A percentile compares a stretch with the other conserved stretches of the same genome.
phyloP scores from a whole-genome alignment of 345 rosid genomes.

The Viola odorata region DNA sequence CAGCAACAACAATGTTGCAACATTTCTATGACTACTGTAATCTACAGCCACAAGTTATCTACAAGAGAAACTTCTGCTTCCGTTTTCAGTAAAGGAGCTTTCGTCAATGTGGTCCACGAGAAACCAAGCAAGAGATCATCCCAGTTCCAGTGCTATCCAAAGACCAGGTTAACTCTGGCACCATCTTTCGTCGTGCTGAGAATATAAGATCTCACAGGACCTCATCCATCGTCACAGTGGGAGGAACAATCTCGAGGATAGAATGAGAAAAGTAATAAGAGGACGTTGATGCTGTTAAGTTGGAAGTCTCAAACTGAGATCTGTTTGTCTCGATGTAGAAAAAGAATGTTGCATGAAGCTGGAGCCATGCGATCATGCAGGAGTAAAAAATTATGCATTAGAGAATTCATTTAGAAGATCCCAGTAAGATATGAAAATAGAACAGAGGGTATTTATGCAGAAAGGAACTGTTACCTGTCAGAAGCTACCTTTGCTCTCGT shows the following conservation, averaged over 20 bases:
- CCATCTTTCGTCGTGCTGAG: background rate
- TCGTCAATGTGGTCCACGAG: constrained; percentile 4
- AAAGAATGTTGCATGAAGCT: constrained; percentile 46
- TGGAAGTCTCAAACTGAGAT: constrained; percentile 34
- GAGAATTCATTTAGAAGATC: constrained; percentile 9
- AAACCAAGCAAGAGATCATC: constrained; percentile 11
- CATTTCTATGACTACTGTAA: constrained; percentile 5
- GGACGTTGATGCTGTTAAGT: constrained; percentile 25
- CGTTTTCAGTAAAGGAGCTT: background rate
- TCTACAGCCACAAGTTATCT: background rate
- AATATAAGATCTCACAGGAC: background rate
- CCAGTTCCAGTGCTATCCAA: constrained; percentile 8
- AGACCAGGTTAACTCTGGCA: constrained; percentile 4
- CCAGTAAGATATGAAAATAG: background rate
- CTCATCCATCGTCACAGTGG: constrained; percentile 24
- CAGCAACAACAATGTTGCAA: constrained; percentile 6
- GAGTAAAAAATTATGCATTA: constrained; percentile 9
- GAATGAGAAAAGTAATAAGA: constrained; percentile 46
- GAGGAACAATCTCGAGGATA: constrained; percentile 40
- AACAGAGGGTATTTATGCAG: background rate
- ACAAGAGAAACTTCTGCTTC: background rate
- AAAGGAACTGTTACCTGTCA: constrained; percentile 41
- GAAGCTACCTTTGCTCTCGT: constrained; percentile 24
- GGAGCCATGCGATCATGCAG: constrained; percentile 25
- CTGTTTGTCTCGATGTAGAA: constrained; percentile 49